Base-by-base conservation (phyloP, 106 monocot species). In the Platanthera guangdongensis region DNA sequence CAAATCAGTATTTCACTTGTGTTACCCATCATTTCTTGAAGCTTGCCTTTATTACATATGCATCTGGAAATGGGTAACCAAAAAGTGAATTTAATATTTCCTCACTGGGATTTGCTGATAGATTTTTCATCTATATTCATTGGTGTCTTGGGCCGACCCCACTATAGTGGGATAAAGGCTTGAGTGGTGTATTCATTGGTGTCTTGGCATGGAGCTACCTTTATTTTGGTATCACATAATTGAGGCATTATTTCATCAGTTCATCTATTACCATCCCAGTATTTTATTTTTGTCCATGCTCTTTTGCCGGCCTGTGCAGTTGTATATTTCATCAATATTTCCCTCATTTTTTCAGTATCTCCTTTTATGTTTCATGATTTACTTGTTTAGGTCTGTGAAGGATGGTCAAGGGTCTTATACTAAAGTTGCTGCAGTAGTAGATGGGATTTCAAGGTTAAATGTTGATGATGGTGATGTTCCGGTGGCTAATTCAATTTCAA, bases 371-470 rank as follows among this genome's bases (percentile, higher is more conserved):
- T 22, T 71, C 16, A 30, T 72, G 57, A 70, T 21, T 78, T 7
- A 52, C 51, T 81, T 52, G 12, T 82, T 81, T 83, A 95, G 95
- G 74, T n/a, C 49, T 69, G 74, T 52, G 32, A 78, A 83, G 50
- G 68, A 54, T 76, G 57, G 68, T 28, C 79, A 75, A 14, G 68
- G 73, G 51, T 83, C 79, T 74, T 46, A 69, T 16, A 62, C 68
- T 71, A 69, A 21, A 50, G 72, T 84, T 57, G 68, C 55, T 87
- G 25, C 78, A 74, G 77, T 85, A 83, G 62, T 84, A 30, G 83
- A 87, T 53, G 78, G 77, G 28, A 51, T 97, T 78, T 87, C 91
- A 81, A 91, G 80, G 72, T 77, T 97, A 79, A 68, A 76, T 75
- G 54, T 91, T 59, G 77, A 55, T 47, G 50, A 83, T 8, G 72